Base-by-base conservation (phyloP, 2,329 filamentous ascomycete genomes). In the Fusarium devonianum region DNA sequence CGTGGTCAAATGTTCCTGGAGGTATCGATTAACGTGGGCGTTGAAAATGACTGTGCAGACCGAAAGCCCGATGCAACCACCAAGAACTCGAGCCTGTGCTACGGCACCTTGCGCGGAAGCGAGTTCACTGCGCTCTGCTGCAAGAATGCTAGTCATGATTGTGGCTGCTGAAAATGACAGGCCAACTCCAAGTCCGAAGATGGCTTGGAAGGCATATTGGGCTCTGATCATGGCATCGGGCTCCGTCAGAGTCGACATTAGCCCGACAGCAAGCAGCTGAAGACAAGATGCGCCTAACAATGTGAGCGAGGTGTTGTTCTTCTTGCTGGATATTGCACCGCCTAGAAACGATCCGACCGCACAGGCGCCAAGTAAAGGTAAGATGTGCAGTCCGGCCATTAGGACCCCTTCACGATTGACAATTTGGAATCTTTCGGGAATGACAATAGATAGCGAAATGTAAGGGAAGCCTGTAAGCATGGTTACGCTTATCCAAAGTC, bases 351-450 rank as follows among this genome's bases (percentile, higher is more conserved):
- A 84, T 0, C 81, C 83, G 4, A 83, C 60, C 0, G 83, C 81
- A 25, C 80, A 83, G 2, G 79, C 70, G 2, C 78, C 79, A 1
- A 86, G 75, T 70, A 86, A 75, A 0, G 84, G 83, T 11, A 86
- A 70, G 5, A 86, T 73, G 33, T 83, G 78, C 4, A 85, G 65
- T 4, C 83, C 82, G 1, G 83, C 81, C 61, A 75, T 74, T 17
- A 85, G 71, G 0, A 80, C 74, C 22, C 69, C 75, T 37, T 84
- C 75, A 5, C 71, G 71, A 53, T 84, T 80, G 41, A 85, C 77
- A 26, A 86, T 79, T 52, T 86, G 83, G 38, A 85, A 82, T 6
- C 82, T 72, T 56, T 86, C 80, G 1, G 84, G 83, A 4, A 87
- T 75, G 22, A 79, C 75, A 46, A 85, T 78, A 10, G 82, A 77